Evolutionary conservation across 306 rosid genomes (phyloP), one percentile per base, ranked within the genome.

Genomic region (Cucumis cinereus): DNA sequence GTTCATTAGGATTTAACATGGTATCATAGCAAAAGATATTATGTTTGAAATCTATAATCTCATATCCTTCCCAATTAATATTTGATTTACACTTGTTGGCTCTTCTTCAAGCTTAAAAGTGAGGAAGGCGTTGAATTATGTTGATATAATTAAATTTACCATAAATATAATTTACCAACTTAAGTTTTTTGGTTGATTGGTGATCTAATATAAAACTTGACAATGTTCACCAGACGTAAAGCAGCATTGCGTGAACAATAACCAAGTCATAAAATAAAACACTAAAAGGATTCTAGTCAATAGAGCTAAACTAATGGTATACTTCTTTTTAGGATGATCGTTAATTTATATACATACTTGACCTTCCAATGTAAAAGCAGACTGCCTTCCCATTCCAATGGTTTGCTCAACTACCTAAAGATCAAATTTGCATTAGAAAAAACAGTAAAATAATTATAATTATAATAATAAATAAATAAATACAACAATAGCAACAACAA

Each of bases 351-450:
- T 33, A 62, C 74, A 43, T 68, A 68, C 74, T 23, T 43, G 74
- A 20, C 56, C 35, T 43, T 68, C 74, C 56, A 43, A 43, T 68
- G 55, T 68, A 68, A 23, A 43, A 68, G 54, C 55, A 68, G 55
- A 68, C 15, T 68, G 74, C 50, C 36, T 43, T 68, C 74, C 74
- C 74, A 41, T 54, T 22, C 43, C 74, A 43, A 68, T 15, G 7
- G 74, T 43, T 15, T 68, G 74, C 22, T 68, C 74, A 8, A 43
- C 74, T 68, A 41, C 74, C 74, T 68, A 68, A 22, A 68, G 20
- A 22, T 43, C 56, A 68, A 14, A 43, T 68, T 22, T 3, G 22
- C 36, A 20, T 68, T 22, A 68, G 56, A 11, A 68, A 23, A 8
- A 23, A 47, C 10, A 0, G 57, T 19, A 41, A 19, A 63, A 16